Percentiles rank a stretch among this genome's conserved stretches.
phyloP scores from a whole-genome alignment of 331 rosid genomes.

The Rhamnella rubrinervis region DNA sequence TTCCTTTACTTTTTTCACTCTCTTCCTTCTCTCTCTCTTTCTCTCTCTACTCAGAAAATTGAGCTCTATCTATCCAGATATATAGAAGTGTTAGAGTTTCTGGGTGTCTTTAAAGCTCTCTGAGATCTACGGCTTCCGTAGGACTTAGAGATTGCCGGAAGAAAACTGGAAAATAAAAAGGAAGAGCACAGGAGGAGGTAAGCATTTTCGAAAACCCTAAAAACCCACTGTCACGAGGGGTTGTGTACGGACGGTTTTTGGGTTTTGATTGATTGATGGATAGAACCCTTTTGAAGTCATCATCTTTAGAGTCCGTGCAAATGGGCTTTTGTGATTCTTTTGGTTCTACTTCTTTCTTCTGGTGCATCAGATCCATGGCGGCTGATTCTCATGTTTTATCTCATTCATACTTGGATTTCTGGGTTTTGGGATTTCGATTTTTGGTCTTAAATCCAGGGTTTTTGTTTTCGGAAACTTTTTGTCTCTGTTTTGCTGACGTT shows the following conservation, averaged over 20 bases:
- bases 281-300: slow-evolving; percentile 19
- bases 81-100: background rate
- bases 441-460: background rate
- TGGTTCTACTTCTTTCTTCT: slow-evolving; percentile 1
- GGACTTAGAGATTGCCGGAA: slow-evolving; percentile 1
- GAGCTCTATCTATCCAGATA: background rate
- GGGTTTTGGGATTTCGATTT: slow-evolving; percentile 26
- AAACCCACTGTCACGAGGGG: background rate
- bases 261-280: slow-evolving; percentile 18
- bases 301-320: slow-evolving; percentile 38
- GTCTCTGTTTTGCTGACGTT: slow-evolving; percentile 10
- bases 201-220: slow-evolving; percentile 9
- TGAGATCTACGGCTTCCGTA: slow-evolving; percentile 1
- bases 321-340: slow-evolving; percentile 17
- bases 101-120: slow-evolving; percentile 9
- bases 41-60: slow-evolving; percentile 23
- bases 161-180: background rate
- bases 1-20: background rate
- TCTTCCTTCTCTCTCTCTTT: background rate
- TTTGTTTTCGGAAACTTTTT: slow-evolving; percentile 3
- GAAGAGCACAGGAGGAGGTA: background rate
- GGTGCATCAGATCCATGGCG: slow-evolving; percentile 58
- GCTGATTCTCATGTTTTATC: slow-evolving; percentile 26
- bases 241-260: background rate
- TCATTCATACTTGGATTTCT: slow-evolving; percentile 15